Conservation (phyloP, 306 rosid species). For the Castanea mollissima region DNA sequence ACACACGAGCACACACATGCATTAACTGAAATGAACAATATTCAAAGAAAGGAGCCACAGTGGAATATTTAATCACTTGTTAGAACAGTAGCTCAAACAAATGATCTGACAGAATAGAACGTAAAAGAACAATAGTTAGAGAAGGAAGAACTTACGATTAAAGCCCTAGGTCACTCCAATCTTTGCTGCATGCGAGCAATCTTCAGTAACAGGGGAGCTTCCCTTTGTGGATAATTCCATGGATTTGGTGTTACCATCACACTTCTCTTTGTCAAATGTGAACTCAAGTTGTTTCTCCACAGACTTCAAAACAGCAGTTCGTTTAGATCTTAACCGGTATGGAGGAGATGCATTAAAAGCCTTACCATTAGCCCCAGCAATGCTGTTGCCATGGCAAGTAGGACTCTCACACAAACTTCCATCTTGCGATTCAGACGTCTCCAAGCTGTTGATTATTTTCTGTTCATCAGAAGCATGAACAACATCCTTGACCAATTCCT, state of each 20-base stretch:
- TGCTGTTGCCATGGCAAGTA: constrained; percentile 36
- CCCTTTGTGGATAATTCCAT: constrained; percentile 39
- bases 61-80: neutral
- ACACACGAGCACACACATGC: neutral
- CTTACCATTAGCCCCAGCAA: constrained; percentile 44
- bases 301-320: constrained; percentile 74
- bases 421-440: constrained; percentile 38
- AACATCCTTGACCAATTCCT: constrained; percentile 30
- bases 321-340: constrained; percentile 74
- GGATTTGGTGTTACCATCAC: constrained; percentile 36
- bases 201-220: constrained; percentile 37
- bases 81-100: neutral
- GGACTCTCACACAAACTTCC: constrained; percentile 49
- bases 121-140: constrained; percentile 10
- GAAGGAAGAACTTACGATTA: constrained; percentile 42
- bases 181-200: constrained; percentile 48
- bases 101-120: neutral
- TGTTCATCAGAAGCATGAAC: constrained; percentile 36
- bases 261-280: constrained; percentile 63
- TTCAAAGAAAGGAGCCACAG: neutral
- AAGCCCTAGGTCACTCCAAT: constrained; percentile 53
- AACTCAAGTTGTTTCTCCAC: constrained; percentile 94
- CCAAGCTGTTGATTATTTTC: constrained; percentile 31
- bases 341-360: constrained; percentile 93
- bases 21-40: neutral